These are phyloP conservation scores for Cercospora sp. DNA, from an alignment of 2,329 filamentous ascomycete species.

Conservation along the genomic window DNA sequence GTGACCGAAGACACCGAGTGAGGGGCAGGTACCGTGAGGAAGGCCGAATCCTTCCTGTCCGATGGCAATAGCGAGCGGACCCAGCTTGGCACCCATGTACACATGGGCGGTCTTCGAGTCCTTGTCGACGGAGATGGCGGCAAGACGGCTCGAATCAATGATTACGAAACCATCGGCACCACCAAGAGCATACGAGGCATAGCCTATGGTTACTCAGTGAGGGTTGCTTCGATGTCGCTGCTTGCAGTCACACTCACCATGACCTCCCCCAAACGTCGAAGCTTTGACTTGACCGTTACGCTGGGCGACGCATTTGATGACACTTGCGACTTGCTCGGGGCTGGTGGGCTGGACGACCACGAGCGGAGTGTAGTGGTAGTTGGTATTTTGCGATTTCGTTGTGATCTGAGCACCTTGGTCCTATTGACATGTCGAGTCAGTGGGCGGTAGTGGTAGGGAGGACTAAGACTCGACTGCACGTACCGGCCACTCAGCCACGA, in stretches of 20 bases:
- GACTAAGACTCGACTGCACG: neutral
- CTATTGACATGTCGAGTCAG: neutral
- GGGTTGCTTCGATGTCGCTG: too few species aligned
- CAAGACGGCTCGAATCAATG: constrained; percentile 14
- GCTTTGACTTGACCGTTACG: constrained; percentile 13
- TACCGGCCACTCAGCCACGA: neutral
- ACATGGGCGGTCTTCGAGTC: constrained; percentile 13
- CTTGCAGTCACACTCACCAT: constrained; percentile 12
- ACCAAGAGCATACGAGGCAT: constrained; percentile 25
- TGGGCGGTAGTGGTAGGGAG: neutral
- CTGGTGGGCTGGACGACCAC: constrained; percentile 18
- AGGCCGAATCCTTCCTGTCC: constrained; percentile 18
- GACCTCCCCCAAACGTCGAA: constrained; percentile 24
- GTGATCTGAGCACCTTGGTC: constrained; percentile 6
- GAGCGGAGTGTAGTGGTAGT: constrained; percentile 22
- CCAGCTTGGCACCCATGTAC: constrained; percentile 15
- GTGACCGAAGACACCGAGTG: constrained; percentile 20
- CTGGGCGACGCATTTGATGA: constrained; percentile 15
- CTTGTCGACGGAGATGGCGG: constrained; percentile 14
- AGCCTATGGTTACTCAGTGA: constrained; percentile 6
- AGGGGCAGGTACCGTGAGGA: constrained; percentile 23
- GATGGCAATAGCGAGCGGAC: constrained; percentile 16
- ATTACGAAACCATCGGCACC: constrained; percentile 24
- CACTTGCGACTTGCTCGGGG: constrained; percentile 13
- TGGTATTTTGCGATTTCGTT: constrained; percentile 22